These are phyloP conservation scores for Cladophialophora bantiana DNA, from an alignment of 2,329 filamentous ascomycete genomes.

Conservation along the genomic window DNA sequence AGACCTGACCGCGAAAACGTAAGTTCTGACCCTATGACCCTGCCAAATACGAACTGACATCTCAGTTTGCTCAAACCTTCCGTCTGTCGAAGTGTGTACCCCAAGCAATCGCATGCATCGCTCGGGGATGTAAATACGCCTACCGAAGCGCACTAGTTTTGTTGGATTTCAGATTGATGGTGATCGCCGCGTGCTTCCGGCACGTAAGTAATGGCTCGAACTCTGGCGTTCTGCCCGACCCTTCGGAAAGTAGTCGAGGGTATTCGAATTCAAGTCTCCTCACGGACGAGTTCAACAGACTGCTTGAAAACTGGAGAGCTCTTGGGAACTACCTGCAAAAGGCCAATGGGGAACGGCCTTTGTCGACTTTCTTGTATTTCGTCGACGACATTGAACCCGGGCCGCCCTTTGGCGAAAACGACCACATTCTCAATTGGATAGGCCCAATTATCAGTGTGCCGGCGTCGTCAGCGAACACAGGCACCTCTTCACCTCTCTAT, in stretches of 20 bases:
- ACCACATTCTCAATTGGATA: background rate
- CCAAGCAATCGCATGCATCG: slow-evolving; percentile 1
- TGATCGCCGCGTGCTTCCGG: slow-evolving; percentile 7
- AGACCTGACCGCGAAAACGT: slow-evolving; percentile 5
- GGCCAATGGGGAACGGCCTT: background rate
- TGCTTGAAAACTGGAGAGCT: slow-evolving; percentile 7
- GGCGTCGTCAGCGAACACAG: background rate
- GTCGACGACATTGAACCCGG: slow-evolving; percentile 6
- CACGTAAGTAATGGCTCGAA: background rate
- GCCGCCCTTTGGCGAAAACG: background rate
- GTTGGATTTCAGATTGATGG: slow-evolving; percentile 12
- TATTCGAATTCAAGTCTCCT: background rate
- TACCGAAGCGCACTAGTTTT: slow-evolving; percentile 7
- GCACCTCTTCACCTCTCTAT: background rate
- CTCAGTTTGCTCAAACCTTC: slow-evolving; percentile 9
- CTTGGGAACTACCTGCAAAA: slow-evolving; percentile 3
- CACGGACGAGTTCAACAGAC: background rate
- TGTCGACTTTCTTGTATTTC: slow-evolving; percentile 4
- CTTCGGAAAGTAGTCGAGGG: background rate
- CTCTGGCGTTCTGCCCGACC: background rate
- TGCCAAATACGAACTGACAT: background rate
- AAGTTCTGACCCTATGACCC: background rate
- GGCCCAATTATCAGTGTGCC: background rate
- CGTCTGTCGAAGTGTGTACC: slow-evolving; percentile 5
- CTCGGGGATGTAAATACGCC: background rate